Evolutionary conservation across 2,329 filamentous ascomycete species (phyloP), one percentile per base, ranked within the genome.

Genomic region (Canariomyces notabilis): DNA sequence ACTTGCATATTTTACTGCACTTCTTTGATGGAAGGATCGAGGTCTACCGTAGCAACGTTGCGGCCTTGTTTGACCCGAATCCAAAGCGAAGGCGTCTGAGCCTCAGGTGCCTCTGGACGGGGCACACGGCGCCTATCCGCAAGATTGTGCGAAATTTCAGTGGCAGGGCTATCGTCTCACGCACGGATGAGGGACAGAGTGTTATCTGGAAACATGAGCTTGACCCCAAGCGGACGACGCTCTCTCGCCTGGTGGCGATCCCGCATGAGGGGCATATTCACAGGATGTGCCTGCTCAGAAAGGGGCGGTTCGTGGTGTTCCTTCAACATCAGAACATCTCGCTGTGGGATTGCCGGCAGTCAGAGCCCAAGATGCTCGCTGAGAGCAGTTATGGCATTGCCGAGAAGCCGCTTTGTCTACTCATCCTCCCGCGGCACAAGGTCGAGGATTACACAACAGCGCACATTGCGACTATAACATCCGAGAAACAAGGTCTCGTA

Each of bases 91-190:
- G 69, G 34, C 80, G 87, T 1, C 67, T 94, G 14, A 67, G 70
- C 16, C 73, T 80, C 12, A 79, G 77, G 51, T 77, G 80, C 2
- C 76, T 82, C 1, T 94, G 89, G 87, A 88, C 88, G 2, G 90
- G 91, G 1, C 90, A 96, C 68, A 86, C 85, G 14, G 77, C 77
- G 14, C 75, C 87, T 0, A 81, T 96, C 51, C 84, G 85, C 59
- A 95, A 94, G 61, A 87, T 95, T 49, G 84, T 94, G 37, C 83
- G 89, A 50, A 94, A 90, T 59, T 86, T 85, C 35, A 87, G 83
- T 58, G 90, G 89, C 7, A 77, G 81, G 53, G 85, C 88, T 4
- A 72, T 95, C 35, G 81, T 95, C 23, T 95, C 90, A 6, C 77
- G 88, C 42, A 95, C 90, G 0, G 75, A 81, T 49, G 74, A 82